Base-by-base conservation (phyloP, 345 rosid species). In the Citrus hindsii region DNA sequence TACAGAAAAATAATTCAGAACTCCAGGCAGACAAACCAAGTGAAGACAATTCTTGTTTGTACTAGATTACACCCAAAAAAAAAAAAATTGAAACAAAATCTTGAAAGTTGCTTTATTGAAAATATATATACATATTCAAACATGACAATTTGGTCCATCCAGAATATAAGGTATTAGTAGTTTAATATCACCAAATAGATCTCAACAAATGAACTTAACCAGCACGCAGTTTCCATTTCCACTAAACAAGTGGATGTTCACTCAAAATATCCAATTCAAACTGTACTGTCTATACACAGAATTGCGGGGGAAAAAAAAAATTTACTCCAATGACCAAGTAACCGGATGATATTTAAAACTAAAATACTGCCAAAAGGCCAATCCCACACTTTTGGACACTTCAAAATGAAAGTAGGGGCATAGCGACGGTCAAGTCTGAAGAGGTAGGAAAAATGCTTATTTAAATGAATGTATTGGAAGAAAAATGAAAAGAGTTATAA, bases 1-100 rank as follows among this genome's bases (percentile, higher is more conserved):
- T 64, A 69, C 76, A 77, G 69, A 60, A 51, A 68, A 14, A 69
- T 32, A 72, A 70, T 67, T 48, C 69, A 75, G 70, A 87, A 21
- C 63, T 42, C 16, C 71, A 14, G 14, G 24, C 51, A 51, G 56
- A 25, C 62, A 28, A 40, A 63, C 22, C 33, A 64, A 16, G 24
- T 63, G 51, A 21, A 64, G 18, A 32, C 2, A 19, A 9, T 27
- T 24, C 9, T 10, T 30, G 42, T 40, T 9, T 13, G 48, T 28
- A 60, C 1, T 14, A 9, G 19, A 64, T 5, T 51, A 40, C 1
- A 40, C 6, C 9, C 2, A 7, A 37, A 38, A 38, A 62, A 72
- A 53, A 10, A 64, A 64, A 22, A 64, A 18, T 53, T 21, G 27
- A 64, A n/a, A 56, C 27, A 33, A 37, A 37, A 2, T 24, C 24